Base-by-base conservation (phyloP, 2,329 filamentous ascomycete genomes). In the Whalleya microplaca region DNA sequence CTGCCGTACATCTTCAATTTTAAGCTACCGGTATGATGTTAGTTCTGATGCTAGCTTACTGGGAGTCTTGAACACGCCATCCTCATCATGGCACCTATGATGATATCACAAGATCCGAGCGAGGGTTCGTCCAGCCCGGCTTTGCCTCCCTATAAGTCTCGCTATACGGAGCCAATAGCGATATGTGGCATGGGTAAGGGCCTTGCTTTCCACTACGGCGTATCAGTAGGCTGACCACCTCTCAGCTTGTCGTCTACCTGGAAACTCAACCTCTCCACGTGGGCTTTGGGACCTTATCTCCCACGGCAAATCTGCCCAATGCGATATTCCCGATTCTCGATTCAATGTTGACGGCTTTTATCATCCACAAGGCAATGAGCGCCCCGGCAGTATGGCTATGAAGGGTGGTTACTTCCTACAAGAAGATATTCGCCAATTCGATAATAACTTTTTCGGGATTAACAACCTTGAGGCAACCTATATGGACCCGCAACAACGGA, bases 391-490 rank as follows among this genome's bases (percentile, higher is more conserved):
- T 0, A 56, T 61, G 32, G 53, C 44, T 14, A 45, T 49, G 0
- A 21, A 59, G 4, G 67, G 68, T 1, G 68, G 68, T 1, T 69
- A 72, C 49, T 68, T 73, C n/a, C 21, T 74, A 0, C 23, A 67
- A 0, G 64, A 69, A 27, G 67, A 72, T n/a, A 45, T 65, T 3
- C 54, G 64, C 1, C 29, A 41, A 5, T 68, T 68, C 23, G 71
- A 73, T 23, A 57, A 64, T 4, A 27, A 43, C 5, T 73, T 73
- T 59, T 73, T 73, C 45, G 64, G 64, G 1, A 69, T 72, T 41
- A 64, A 60, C 21, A 61, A 65, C 27, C 55, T 59, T 1, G 71
- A 73, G 56, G 68, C 65, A 2, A 63, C 59, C 9, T 62, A 66
- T 5, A 67, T 73, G 57, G 71, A 73, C 48, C 16, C 29, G 27